Conservation (phyloP, 1,284 basidiomycete genomes). For the Apiotrichum sp. region DNA sequence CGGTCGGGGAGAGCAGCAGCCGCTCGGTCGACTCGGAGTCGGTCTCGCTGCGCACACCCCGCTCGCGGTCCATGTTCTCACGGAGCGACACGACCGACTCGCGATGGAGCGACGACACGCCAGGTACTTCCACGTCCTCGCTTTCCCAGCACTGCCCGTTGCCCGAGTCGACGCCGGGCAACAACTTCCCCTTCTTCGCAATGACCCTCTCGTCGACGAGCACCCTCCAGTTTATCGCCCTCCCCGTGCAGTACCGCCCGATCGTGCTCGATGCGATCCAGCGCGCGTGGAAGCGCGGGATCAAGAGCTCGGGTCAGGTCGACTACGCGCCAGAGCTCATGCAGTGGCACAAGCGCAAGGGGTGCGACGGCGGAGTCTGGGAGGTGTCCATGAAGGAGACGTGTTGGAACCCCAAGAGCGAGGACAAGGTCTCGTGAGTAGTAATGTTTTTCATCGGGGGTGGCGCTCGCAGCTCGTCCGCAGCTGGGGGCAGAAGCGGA, state of each 20-base stretch:
- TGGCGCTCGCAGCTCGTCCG: too few relatives aligned
- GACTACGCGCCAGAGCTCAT: constrained; percentile 41
- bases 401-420: constrained; percentile 36
- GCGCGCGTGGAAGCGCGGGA: constrained; percentile 34
- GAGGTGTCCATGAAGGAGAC: constrained; percentile 36
- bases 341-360: constrained; percentile 36
- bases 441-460: too few relatives aligned
- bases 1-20: too few relatives aligned
- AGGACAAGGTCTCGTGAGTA: constrained; percentile 42
- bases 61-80: neutral
- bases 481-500: too few relatives aligned
- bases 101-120: constrained; percentile 17
- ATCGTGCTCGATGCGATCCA: constrained; percentile 31
- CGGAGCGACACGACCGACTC: constrained; percentile 28
- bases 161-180: constrained; percentile 16
- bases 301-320: constrained; percentile 27
- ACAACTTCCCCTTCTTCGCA: constrained; percentile 37
- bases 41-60: neutral
- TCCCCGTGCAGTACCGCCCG: constrained; percentile 28
- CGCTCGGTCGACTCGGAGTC: neutral
- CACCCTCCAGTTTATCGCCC: constrained; percentile 39
- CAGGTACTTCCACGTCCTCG: constrained; percentile 31
- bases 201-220: constrained; percentile 35
- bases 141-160: constrained; percentile 32
- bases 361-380: constrained; percentile 44